These are phyloP conservation scores for Stephania cephalantha DNA, from an alignment of 164 flowering plant species.

Conservation along the genomic window DNA sequence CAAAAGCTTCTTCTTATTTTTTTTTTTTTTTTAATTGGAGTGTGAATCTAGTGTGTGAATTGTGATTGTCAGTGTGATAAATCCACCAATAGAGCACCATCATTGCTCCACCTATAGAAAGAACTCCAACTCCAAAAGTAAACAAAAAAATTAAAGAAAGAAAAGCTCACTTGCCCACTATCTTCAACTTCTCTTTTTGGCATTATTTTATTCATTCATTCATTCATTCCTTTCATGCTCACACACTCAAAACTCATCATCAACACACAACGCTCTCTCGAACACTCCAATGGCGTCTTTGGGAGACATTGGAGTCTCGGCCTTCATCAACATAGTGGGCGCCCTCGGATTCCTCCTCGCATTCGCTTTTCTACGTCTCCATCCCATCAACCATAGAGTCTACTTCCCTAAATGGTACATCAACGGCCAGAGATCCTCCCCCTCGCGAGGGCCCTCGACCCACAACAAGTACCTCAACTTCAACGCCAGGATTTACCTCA, in stretches of 20 bases:
- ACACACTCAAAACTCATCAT: background rate
- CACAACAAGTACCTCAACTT: constrained; percentile 59
- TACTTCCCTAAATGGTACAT: constrained; percentile 96
- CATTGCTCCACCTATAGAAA: too few relatives aligned
- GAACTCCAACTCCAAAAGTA: too few relatives aligned
- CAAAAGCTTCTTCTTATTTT: too few relatives aligned
- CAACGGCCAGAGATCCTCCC: constrained; percentile 57
- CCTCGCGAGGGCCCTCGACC: constrained; percentile 45
- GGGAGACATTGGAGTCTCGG: constrained; percentile 81
- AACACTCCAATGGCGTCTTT: constrained; percentile 66
- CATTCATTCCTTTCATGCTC: background rate
- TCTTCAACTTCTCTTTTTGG: background rate
- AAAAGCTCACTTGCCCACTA: background rate
- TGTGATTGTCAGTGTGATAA: too few relatives aligned
- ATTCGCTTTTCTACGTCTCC: constrained; percentile 79
- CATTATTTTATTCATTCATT: background rate
- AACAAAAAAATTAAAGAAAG: background rate
- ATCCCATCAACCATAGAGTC: constrained; percentile 90
- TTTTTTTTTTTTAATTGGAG: too few relatives aligned
- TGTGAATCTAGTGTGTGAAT: too few relatives aligned
- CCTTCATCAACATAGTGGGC: constrained; percentile 59
- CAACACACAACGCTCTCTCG: background rate
- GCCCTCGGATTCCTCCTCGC: constrained; percentile 81
- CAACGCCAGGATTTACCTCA: constrained; percentile 59
- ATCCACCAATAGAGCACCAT: too few relatives aligned